These are phyloP conservation scores for Gossypium davidsonii DNA, from an alignment of 441 rosid genomes.

Conservation along the genomic window DNA sequence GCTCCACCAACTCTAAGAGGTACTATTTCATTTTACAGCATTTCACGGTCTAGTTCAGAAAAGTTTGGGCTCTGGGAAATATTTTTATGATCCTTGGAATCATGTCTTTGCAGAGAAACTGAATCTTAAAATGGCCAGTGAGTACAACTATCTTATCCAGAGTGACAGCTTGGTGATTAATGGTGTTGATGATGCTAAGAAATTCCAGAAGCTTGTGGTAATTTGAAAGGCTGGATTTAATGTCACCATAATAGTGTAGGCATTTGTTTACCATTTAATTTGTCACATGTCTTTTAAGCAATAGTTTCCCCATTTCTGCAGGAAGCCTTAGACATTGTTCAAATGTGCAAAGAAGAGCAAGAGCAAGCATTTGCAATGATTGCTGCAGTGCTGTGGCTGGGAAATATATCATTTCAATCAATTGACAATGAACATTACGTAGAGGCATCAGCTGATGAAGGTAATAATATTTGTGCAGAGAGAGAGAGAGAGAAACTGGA, in stretches of 20 bases:
- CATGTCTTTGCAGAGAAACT: slow-evolving; percentile 54
- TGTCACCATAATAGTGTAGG: background rate
- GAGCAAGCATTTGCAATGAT: slow-evolving; percentile 71
- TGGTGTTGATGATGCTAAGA: slow-evolving; percentile 70
- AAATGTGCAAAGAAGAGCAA: slow-evolving; percentile 64
- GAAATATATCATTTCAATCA: slow-evolving; percentile 72
- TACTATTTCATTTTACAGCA: slow-evolving; percentile 21
- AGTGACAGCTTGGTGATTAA: slow-evolving; percentile 72
- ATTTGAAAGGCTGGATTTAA: slow-evolving; percentile 15
- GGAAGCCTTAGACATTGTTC: slow-evolving; percentile 75
- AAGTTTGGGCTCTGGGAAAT: background rate
- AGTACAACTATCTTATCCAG: slow-evolving; percentile 78
- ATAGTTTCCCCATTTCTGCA: slow-evolving; percentile 30
- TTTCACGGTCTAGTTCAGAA: slow-evolving; percentile 5
- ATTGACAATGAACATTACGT: slow-evolving; percentile 75
- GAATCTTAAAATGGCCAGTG: slow-evolving; percentile 68
- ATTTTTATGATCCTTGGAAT: background rate
- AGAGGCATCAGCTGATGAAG: slow-evolving; percentile 75
- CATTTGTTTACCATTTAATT: slow-evolving; percentile 13
- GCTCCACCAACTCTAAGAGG: slow-evolving; percentile 85
- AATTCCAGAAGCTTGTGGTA: slow-evolving; percentile 70
- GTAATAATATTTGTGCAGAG: slow-evolving; percentile 26
- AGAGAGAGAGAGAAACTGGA: background rate
- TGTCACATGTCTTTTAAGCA: slow-evolving; percentile 2
- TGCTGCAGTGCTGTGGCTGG: slow-evolving; percentile 84